Conservation (phyloP, 208 protist genomes). For the Herpetomonas samuelpessoai region DNA sequence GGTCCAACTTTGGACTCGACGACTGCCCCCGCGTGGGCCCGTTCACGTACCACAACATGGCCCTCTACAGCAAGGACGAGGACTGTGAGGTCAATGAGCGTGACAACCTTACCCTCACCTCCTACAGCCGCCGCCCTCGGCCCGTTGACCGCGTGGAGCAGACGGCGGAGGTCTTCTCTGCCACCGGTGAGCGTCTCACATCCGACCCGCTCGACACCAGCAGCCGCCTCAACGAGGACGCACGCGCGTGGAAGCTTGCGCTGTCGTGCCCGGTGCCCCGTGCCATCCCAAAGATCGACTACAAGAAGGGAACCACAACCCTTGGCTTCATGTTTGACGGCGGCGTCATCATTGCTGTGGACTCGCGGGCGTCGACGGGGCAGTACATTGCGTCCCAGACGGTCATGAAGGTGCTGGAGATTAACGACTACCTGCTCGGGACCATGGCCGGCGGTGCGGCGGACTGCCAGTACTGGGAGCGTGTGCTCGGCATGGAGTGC, state of each 20-base stretch:
- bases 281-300: conserved; percentile 75
- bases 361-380: conserved; percentile 98
- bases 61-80: conserved; percentile 23
- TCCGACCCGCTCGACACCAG: conserved; percentile 76
- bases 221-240: conserved; percentile 50
- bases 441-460: conserved; percentile 99
- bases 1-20: conserved; percentile 71
- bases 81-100: conserved; percentile 8
- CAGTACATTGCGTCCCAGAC: conserved; percentile 98
- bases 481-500: conserved; percentile 95
- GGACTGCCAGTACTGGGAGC: conserved; percentile 99
- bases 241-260: conserved; percentile 71
- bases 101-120: conserved; percentile 16
- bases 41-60: conserved; percentile 79
- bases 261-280: conserved; percentile 78
- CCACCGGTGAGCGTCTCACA: conserved; percentile 60
- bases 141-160: not conserved
- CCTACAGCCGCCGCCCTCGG: conserved; percentile 15
- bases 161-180: conserved; percentile 6
- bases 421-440: conserved; percentile 99
- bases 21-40: conserved; percentile 77
- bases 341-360: conserved; percentile 99
- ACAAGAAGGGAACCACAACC: conserved; percentile 99
- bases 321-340: conserved; percentile 98
- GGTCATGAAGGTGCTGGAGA: conserved; percentile 99